A percentile compares a stretch with the other conserved stretches of the same genome.
Conservation (phyloP, 2,329 filamentous ascomycete species). For the Diaporthe amygdali region DNA sequence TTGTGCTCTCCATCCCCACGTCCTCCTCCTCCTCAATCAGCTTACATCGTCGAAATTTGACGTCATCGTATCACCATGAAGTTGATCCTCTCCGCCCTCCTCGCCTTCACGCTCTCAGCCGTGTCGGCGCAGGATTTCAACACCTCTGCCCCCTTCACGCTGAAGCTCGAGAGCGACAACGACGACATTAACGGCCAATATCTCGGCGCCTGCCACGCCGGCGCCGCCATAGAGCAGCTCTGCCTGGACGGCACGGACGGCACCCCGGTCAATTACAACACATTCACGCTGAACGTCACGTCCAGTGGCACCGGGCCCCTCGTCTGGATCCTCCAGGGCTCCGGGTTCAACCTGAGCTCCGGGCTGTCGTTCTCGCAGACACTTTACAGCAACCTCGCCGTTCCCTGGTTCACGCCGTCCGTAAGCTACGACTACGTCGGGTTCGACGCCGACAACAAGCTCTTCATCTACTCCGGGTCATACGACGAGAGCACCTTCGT, state of each 20-base stretch:
- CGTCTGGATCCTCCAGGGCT: conserved; percentile 35
- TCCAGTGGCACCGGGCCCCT: conserved; percentile 32
- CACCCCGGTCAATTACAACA: conserved; percentile 26
- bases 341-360: conserved; percentile 23
- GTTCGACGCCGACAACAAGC: conserved; percentile 35
- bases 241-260: conserved; percentile 32
- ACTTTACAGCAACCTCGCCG: conserved; percentile 37
- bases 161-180: conserved; percentile 35
- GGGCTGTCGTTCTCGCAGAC: conserved; percentile 31
- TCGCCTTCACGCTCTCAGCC: conserved; percentile 34
- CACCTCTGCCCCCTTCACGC: conserved; percentile 39
- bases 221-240: conserved; percentile 40
- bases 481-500: conserved; percentile 35
- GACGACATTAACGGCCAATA: conserved; percentile 38
- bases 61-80: conserved; percentile 30
- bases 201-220: conserved; percentile 38
- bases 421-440: conserved; percentile 28
- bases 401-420: conserved; percentile 33
- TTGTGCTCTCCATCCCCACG: neutral
- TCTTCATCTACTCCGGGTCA: conserved; percentile 33
- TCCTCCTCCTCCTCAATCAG: neutral
- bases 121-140: conserved; percentile 36
- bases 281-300: conserved; percentile 42
- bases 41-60: neutral
- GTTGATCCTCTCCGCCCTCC: conserved; percentile 32